Evolutionary conservation across 2,329 filamentous ascomycete species (phyloP).

Genomic region (Alternaria viburni): DNA sequence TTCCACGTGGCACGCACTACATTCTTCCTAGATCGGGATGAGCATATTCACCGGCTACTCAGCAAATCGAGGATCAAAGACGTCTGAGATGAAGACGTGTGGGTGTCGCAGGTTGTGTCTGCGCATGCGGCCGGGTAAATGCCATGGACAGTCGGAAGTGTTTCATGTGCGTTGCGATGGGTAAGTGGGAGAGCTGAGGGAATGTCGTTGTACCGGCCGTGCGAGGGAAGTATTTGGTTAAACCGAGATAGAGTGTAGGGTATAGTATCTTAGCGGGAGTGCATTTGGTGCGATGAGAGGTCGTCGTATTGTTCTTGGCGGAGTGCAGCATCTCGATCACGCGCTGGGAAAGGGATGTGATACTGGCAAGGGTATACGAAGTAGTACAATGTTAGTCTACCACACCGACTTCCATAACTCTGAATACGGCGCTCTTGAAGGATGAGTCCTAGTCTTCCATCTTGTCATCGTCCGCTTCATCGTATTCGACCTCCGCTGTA

Average conservation of each 20-base stretch:
- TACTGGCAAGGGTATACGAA: neutral
- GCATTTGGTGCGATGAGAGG: neutral
- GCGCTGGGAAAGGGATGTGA: neutral
- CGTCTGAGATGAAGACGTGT: neutral
- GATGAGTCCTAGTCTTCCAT: slow-evolving; percentile 28
- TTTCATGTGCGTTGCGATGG: neutral
- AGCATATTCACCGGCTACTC: neutral
- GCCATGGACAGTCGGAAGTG: neutral
- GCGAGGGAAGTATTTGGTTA: neutral
- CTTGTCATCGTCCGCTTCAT: slow-evolving; percentile 31
- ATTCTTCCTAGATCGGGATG: neutral
- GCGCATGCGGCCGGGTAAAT: neutral
- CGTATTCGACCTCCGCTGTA: slow-evolving; percentile 20
- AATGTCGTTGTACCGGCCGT: neutral
- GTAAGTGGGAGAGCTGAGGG: neutral
- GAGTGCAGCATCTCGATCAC: neutral
- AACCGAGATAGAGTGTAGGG: neutral
- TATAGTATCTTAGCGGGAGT: neutral
- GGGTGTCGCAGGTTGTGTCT: neutral
- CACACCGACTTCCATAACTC: neutral
- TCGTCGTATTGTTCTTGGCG: neutral
- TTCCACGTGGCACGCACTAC: neutral
- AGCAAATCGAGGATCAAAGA: neutral
- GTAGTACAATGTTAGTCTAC: neutral
- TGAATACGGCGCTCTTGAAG: neutral